Evolutionary conservation across 2,329 filamentous ascomycete species (phyloP).

Genomic region (Byssochlamys sp.): DNA sequence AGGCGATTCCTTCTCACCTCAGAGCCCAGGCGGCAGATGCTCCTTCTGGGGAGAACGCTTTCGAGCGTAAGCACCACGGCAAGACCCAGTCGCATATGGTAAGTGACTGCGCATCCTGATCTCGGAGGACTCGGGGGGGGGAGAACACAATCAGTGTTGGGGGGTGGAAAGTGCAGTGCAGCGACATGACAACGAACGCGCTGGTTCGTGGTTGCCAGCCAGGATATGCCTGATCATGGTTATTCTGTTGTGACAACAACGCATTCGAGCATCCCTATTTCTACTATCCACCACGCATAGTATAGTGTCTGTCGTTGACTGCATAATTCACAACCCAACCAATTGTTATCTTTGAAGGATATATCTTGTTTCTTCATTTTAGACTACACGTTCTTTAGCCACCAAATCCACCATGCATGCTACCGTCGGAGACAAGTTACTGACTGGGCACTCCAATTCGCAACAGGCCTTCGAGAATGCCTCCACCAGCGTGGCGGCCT

Average conservation of each 20-base stretch:
- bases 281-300: neutral
- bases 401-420: neutral
- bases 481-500: slow-evolving; percentile 92
- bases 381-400: neutral
- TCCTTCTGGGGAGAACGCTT: slow-evolving; percentile 23
- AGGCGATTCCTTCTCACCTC: slow-evolving; percentile 73
- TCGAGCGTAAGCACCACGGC: slow-evolving; percentile 42
- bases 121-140: neutral
- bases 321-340: neutral
- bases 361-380: neutral
- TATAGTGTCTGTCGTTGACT: neutral
- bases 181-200: neutral
- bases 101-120: slow-evolving; percentile 20
- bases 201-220: neutral
- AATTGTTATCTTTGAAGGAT: neutral
- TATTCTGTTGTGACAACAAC: neutral
- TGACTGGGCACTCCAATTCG: neutral
- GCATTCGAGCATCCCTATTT: neutral
- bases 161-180: neutral
- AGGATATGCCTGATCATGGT: neutral
- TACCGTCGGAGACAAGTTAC: neutral
- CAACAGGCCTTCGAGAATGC: slow-evolving; percentile 97
- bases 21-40: slow-evolving; percentile 47
- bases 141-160: neutral
- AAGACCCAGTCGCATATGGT: slow-evolving; percentile 50